These are phyloP conservation scores for Pichia phayaonensis DNA, from an alignment of 805 yeast species.

Conservation along the genomic window DNA sequence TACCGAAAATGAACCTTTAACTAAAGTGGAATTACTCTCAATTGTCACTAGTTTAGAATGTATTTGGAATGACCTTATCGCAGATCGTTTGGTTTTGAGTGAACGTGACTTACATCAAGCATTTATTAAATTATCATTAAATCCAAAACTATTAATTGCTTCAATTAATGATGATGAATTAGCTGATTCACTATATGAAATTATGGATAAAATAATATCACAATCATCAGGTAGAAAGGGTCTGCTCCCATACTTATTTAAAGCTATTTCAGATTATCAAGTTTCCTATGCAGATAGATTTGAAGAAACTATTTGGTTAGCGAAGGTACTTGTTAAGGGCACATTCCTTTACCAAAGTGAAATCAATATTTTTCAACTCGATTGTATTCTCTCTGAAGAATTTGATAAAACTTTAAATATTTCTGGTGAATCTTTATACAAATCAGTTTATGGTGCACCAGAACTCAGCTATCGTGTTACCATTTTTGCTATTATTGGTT, in stretches of 20 bases:
- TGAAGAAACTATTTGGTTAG: slow-evolving; percentile 42
- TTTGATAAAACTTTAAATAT: slow-evolving; percentile 40
- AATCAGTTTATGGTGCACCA: slow-evolving; percentile 43
- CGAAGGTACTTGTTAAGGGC: slow-evolving; percentile 37
- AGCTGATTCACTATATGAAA: slow-evolving; percentile 24
- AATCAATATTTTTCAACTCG: slow-evolving; percentile 51
- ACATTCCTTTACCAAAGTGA: slow-evolving; percentile 46
- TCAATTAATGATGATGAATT: slow-evolving; percentile 28
- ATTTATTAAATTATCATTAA: slow-evolving; percentile 45
- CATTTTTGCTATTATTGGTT: slow-evolving; percentile 40
- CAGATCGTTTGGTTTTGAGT: slow-evolving; percentile 53
- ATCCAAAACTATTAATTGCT: slow-evolving; percentile 32
- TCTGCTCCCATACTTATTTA: slow-evolving; percentile 53
- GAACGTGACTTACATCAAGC: slow-evolving; percentile 57
- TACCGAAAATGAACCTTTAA: slow-evolving; percentile 4
- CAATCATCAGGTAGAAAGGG: slow-evolving; percentile 59
- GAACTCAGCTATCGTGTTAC: slow-evolving; percentile 50
- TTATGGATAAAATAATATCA: slow-evolving; percentile 38
- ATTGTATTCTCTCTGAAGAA: slow-evolving; percentile 43
- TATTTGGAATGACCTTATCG: slow-evolving; percentile 53
- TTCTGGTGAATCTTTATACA: slow-evolving; percentile 34
- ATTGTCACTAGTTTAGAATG: slow-evolving; percentile 30
- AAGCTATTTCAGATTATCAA: slow-evolving; percentile 39
- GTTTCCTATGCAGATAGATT: slow-evolving; percentile 26
- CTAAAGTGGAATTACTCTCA: slow-evolving; percentile 9